Evolutionary conservation across 495 filamentous ascomycete species (phyloP).

Genomic region (Delitschia confertaspora): DNA sequence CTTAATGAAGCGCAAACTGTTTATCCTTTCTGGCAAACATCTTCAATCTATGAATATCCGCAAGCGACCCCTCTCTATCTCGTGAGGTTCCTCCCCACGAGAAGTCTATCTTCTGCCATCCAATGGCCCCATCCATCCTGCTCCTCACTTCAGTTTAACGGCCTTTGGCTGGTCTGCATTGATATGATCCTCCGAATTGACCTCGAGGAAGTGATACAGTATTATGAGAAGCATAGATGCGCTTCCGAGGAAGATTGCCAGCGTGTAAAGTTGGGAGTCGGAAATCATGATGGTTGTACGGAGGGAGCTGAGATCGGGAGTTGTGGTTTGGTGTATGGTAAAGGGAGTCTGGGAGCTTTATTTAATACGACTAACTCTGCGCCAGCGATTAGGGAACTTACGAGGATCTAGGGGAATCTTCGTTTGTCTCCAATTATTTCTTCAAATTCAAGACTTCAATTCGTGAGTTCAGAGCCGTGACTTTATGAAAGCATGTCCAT

Average conservation of each 20-base stretch:
- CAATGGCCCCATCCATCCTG: slow-evolving; percentile 1
- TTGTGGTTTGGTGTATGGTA: too few species aligned
- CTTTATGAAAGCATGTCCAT: too few species aligned
- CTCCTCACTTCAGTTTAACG: slow-evolving; percentile 22
- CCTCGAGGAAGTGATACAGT: slow-evolving; percentile 92
- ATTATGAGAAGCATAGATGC: slow-evolving; percentile 89
- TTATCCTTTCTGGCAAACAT: not conserved
- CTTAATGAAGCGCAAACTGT: too few species aligned
- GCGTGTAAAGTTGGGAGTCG: slow-evolving; percentile 41
- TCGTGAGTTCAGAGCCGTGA: too few species aligned
- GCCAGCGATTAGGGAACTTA: too few species aligned
- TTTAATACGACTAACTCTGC: not conserved
- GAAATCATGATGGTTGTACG: slow-evolving; percentile 37
- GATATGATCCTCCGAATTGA: slow-evolving; percentile 65
- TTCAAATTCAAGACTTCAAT: not conserved
- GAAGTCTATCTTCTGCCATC: not conserved
- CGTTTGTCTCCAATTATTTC: not conserved
- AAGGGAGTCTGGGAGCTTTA: not conserved
- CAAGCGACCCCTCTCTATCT: not conserved
- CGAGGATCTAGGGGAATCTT: too few species aligned
- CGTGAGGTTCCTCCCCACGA: not conserved
- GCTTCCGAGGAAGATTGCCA: slow-evolving; percentile 90
- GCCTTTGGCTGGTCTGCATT: slow-evolving; percentile 25
- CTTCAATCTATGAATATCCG: not conserved
- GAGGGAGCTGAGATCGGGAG: slow-evolving; percentile 1